Base-by-base conservation (phyloP, 306 rosid genomes). In the Amphicarpaea edgeworthii region DNA sequence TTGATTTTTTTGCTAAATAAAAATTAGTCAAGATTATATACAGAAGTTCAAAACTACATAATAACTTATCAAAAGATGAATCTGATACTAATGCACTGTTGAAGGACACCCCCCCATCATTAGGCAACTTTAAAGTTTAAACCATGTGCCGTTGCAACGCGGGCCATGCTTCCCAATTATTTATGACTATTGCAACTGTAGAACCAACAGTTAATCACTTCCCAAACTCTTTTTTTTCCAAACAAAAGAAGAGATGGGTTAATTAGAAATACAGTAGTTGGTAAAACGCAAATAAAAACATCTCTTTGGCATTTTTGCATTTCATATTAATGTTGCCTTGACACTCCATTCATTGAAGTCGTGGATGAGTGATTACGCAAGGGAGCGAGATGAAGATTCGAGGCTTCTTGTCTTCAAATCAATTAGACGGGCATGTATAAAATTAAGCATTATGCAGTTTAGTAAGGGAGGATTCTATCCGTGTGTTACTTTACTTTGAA, bases 251-350 rank as follows among this genome's bases (percentile, higher is more conserved):
- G 61, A 15, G 1, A 47, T 7, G 46, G 7, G 1, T 17, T 49
- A 41, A n/a, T n/a, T n/a, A 73, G 54, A 73, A 59, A 59, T n/a
- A n/a, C n/a, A n/a, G n/a, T n/a, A 2, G 14, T 58, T 72, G 64
- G 77, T 41, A 1, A 72, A 72, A 55, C 11, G 23, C 41, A 21
- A 55, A 40, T 38, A 34, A 34, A 5, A 41, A 15, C 67, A 17
- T 41, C 19, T 41, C 68, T 24, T 24, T 57, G 19, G 12, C 55
- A 40, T 24, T 26, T 26, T 72, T 54, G 67, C 16, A 24, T 53
- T 38, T 49, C n/a, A 19, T 34, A 12, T 34, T 34, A 34, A 34
- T 34, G 6, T 9, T 34, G 45, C 17, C 58, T 26, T 23, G 4
- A n/a, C 57, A 15, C 43, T 40, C 54, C 28, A 38, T 21, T 15